Conservation (phyloP, 2,329 filamentous ascomycete genomes). For the Cryphonectria carpinicola region DNA sequence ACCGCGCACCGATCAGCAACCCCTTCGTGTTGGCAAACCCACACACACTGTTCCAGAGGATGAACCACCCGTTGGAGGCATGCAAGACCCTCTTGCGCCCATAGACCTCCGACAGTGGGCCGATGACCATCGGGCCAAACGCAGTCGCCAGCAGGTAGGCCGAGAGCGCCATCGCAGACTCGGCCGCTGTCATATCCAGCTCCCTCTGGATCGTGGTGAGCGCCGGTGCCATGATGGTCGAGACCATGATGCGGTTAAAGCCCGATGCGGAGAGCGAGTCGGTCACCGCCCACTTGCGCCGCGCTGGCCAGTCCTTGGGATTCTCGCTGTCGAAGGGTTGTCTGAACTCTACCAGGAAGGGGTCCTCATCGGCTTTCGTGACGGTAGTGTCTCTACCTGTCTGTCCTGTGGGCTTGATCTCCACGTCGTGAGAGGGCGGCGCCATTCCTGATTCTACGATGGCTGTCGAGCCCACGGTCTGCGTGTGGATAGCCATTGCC, state of each 20-base stretch:
- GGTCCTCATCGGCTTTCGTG: not conserved
- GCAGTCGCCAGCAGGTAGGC: constrained; percentile 49
- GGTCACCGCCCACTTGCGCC: constrained; percentile 54
- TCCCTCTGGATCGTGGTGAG: constrained; percentile 54
- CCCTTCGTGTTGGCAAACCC: constrained; percentile 45
- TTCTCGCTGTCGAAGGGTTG: constrained; percentile 34
- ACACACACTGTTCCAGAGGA: constrained; percentile 53
- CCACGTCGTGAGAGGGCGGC: not conserved
- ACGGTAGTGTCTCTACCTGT: not conserved
- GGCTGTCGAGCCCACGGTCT: not conserved
- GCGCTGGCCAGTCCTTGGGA: constrained; percentile 44
- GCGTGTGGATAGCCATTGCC: not conserved
- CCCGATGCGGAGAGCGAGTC: constrained; percentile 52
- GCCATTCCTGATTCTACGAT: not conserved
- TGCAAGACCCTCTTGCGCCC: constrained; percentile 49
- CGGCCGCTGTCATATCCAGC: constrained; percentile 51
- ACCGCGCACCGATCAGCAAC: constrained; percentile 48
- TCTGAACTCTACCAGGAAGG: constrained; percentile 2
- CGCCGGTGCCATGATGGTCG: constrained; percentile 56
- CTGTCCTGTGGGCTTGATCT: not conserved
- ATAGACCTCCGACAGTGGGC: constrained; percentile 53
- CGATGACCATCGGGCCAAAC: constrained; percentile 48
- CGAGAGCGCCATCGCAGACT: constrained; percentile 52
- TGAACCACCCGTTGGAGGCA: constrained; percentile 51
- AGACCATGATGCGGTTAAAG: constrained; percentile 56